phyloP scores from a whole-genome alignment of 2,329 filamentous ascomycete genomes.

The Xylaria sp. region DNA sequence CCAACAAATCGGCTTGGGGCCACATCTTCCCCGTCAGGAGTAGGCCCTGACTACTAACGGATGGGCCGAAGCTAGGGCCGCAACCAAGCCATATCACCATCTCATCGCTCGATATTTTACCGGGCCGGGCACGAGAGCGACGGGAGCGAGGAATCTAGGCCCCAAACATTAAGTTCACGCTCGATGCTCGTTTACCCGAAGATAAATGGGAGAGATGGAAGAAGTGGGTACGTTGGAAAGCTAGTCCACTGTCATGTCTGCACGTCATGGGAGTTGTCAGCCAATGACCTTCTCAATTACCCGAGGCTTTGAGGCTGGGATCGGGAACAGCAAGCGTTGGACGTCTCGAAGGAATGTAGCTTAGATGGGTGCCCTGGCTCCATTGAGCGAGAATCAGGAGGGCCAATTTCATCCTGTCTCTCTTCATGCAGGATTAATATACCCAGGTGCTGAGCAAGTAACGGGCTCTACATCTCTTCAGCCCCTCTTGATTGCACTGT shows the following conservation, averaged over 20 bases:
- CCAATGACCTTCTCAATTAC: slow-evolving; percentile 32
- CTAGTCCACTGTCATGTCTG: slow-evolving; percentile 16
- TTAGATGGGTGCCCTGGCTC: slow-evolving; percentile 9
- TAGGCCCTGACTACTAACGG: neutral
- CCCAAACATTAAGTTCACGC: slow-evolving; percentile 1
- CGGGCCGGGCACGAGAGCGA: neutral
- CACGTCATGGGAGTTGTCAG: slow-evolving; percentile 4
- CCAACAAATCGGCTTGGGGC: slow-evolving; percentile 13
- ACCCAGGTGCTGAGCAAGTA: slow-evolving; percentile 21
- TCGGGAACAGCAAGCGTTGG: slow-evolving; percentile 19
- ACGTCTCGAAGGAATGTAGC: slow-evolving; percentile 16
- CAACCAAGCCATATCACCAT: neutral
- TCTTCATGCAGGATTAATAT: slow-evolving; percentile 38
- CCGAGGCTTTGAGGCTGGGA: slow-evolving; percentile 29
- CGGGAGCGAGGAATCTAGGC: neutral
- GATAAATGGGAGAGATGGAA: slow-evolving; percentile 1
- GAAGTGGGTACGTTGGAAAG: slow-evolving; percentile 3
- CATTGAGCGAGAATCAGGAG: slow-evolving; percentile 14
- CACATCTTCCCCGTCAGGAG: slow-evolving; percentile 1
- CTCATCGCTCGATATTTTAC: neutral
- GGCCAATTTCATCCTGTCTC: slow-evolving; percentile 33
- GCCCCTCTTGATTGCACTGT: slow-evolving; percentile 33
- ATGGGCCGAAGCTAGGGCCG: slow-evolving; percentile 2
- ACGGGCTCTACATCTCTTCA: slow-evolving; percentile 11
- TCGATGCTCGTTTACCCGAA: slow-evolving; percentile 1